Percentiles rank a stretch among this genome's conserved stretches.
Evolutionary conservation across 306 rosid genomes (phyloP).

Genomic region (Astragalus membranaceus): DNA sequence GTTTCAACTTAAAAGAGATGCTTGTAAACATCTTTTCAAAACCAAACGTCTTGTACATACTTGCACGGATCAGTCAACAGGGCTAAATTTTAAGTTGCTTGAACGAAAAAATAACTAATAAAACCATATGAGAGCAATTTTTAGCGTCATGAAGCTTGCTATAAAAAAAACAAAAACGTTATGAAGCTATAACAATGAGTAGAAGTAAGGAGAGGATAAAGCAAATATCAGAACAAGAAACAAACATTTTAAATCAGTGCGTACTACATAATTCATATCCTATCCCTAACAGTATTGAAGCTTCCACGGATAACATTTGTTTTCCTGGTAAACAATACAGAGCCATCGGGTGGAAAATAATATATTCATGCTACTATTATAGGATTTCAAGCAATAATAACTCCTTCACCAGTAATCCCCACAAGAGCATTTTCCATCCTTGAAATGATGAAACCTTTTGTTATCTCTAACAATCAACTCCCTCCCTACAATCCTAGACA

Average conservation of each 20-base stretch:
- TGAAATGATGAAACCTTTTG: slow-evolving; percentile 85
- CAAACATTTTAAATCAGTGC: slow-evolving; percentile 26
- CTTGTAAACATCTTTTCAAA: neutral
- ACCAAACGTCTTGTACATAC: neutral
- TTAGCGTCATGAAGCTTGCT: neutral
- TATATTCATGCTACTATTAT: neutral
- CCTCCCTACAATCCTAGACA: slow-evolving; percentile 84
- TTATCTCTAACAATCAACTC: slow-evolving; percentile 74
- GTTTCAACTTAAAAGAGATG: neutral
- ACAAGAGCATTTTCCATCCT: slow-evolving; percentile 86
- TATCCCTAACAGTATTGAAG: slow-evolving; percentile 12
- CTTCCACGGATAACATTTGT: neutral
- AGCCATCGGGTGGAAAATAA: slow-evolving; percentile 1
- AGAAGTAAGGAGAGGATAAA: slow-evolving; percentile 10
- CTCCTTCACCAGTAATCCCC: slow-evolving; percentile 84
- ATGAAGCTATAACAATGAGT: neutral
- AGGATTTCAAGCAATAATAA: neutral
- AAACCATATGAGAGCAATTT: neutral
- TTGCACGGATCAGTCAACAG: neutral
- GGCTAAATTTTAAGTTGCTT: neutral
- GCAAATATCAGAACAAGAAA: slow-evolving; percentile 24
- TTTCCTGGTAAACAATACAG: slow-evolving; percentile 5
- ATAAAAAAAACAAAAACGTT: neutral
- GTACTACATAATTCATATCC: slow-evolving; percentile 24
- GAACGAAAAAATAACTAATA: neutral